A percentile compares a stretch with the other conserved stretches of the same genome.
phyloP scores from a whole-genome alignment of 2,329 filamentous ascomycete species.

The Ophiostoma sp. region DNA sequence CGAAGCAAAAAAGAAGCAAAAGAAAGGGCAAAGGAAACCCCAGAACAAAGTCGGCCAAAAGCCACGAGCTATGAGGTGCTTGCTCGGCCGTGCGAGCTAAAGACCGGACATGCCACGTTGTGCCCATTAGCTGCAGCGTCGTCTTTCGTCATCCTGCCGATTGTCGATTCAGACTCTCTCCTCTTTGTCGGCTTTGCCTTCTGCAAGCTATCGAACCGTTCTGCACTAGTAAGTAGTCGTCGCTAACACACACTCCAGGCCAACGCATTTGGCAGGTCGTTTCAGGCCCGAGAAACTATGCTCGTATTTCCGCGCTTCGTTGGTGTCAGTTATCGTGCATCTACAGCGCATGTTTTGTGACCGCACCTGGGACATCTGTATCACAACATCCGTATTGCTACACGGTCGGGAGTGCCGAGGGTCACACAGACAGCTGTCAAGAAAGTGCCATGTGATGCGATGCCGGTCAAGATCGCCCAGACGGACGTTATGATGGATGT shows the following conservation, averaged over 20 bases:
- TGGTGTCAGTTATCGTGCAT: not conserved
- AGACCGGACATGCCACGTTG: no score
- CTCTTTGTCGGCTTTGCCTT: not conserved
- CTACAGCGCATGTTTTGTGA: not conserved
- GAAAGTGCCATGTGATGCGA: not conserved
- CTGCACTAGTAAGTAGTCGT: not conserved
- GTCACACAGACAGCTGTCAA: not conserved
- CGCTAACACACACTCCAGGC: not conserved
- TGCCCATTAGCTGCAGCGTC: not conserved
- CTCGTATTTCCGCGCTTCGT: conserved; percentile 11
- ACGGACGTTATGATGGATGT: not conserved
- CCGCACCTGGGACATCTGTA: not conserved
- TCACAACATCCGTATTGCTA: no score
- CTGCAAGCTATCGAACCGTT: not conserved
- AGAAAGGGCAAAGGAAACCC: not conserved
- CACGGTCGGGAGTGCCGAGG: not conserved
- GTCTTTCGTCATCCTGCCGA: conserved; percentile 7
- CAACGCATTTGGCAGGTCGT: not conserved
- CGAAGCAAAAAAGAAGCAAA: not conserved
- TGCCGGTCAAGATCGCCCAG: not conserved
- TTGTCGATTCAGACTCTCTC: not conserved
- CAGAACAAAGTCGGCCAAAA: not conserved
- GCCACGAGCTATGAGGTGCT: conserved; percentile 7
- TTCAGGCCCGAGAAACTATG: not conserved
- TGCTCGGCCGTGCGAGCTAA: not conserved